A percentile compares a stretch with the other conserved stretches of the same genome.
These are phyloP conservation scores for Apiospora arundinis DNA, from an alignment of 2,329 filamentous ascomycete species.

Conservation along the genomic window DNA sequence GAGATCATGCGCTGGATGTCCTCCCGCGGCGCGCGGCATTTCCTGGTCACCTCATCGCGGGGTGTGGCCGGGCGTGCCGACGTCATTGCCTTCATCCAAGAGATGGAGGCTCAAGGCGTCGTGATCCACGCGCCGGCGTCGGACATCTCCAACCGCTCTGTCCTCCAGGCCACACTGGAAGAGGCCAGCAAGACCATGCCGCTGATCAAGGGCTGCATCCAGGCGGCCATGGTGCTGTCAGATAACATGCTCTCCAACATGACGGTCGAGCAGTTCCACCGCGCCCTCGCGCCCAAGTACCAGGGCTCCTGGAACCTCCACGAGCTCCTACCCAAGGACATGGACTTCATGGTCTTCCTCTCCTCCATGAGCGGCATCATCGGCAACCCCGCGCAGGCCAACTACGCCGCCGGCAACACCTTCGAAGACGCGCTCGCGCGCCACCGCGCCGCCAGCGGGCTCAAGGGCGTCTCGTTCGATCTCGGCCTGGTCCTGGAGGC, in stretches of 20 bases:
- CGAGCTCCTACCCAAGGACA: slow-evolving; percentile 45
- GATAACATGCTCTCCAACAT: slow-evolving; percentile 61
- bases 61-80: slow-evolving; percentile 27
- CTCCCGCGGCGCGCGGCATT: slow-evolving; percentile 51
- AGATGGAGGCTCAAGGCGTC: slow-evolving; percentile 14
- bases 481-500: slow-evolving; percentile 41
- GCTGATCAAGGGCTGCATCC: slow-evolving; percentile 40
- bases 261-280: slow-evolving; percentile 53
- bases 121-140: slow-evolving; percentile 17
- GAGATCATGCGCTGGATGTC: slow-evolving; percentile 57
- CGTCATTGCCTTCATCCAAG: slow-evolving; percentile 7
- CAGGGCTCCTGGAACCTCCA: slow-evolving; percentile 61
- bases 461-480: slow-evolving; percentile 56
- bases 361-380: slow-evolving; percentile 58
- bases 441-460: slow-evolving; percentile 46
- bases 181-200: slow-evolving; percentile 34
- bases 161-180: slow-evolving; percentile 29
- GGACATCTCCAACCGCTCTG: slow-evolving; percentile 6
- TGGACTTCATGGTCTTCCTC: slow-evolving; percentile 59
- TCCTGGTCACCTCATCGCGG: slow-evolving; percentile 53
- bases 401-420: slow-evolving; percentile 58
- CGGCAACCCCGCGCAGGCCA: slow-evolving; percentile 57
- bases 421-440: slow-evolving; percentile 52
- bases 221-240: slow-evolving; percentile 39
- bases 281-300: slow-evolving; percentile 57